Evolutionary conservation across 2,329 filamentous ascomycete genomes (phyloP).

Genomic region (Pestalotiopsis sp.): DNA sequence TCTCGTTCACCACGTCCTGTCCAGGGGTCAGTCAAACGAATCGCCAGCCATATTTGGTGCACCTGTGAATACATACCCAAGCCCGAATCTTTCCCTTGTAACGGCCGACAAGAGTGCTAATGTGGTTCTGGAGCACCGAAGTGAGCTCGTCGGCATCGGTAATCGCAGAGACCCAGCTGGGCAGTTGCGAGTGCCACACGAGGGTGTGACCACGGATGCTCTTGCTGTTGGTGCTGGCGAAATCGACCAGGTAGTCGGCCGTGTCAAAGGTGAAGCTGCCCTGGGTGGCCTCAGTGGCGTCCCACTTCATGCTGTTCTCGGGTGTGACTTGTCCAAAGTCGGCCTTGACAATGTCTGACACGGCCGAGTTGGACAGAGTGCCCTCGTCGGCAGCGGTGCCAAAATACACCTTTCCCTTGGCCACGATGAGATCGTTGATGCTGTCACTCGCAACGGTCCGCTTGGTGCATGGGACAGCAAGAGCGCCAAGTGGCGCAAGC

Average conservation of each 20-base stretch:
- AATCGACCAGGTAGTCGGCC: slow-evolving; percentile 65
- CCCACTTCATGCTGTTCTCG: slow-evolving; percentile 76
- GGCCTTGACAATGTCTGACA: slow-evolving; percentile 57
- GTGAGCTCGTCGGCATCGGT: slow-evolving; percentile 46
- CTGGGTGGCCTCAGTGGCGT: slow-evolving; percentile 43
- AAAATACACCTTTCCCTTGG: slow-evolving; percentile 68
- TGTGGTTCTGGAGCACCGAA: slow-evolving; percentile 60
- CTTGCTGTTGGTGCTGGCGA: slow-evolving; percentile 58
- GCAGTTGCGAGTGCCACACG: slow-evolving; percentile 66
- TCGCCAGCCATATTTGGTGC: background rate
- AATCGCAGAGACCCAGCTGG: slow-evolving; percentile 58
- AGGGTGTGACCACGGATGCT: slow-evolving; percentile 68
- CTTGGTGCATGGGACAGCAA: background rate
- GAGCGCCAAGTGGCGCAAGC: background rate
- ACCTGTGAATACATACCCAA: slow-evolving; percentile 26
- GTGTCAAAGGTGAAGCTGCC: slow-evolving; percentile 58
- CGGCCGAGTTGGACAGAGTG: slow-evolving; percentile 50
- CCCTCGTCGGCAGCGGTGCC: slow-evolving; percentile 60
- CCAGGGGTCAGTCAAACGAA: slow-evolving; percentile 14
- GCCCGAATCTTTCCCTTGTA: slow-evolving; percentile 64
- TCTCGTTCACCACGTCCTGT: slow-evolving; percentile 66
- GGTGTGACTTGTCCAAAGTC: slow-evolving; percentile 68
- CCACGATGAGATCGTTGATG: slow-evolving; percentile 59
- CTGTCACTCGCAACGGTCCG: background rate
- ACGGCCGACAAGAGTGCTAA: slow-evolving; percentile 57